Evolutionary conservation across 2,329 filamentous ascomycete species (phyloP), one percentile per base, ranked within the genome.

Genomic region (Rhexocercosporidium sp.): DNA sequence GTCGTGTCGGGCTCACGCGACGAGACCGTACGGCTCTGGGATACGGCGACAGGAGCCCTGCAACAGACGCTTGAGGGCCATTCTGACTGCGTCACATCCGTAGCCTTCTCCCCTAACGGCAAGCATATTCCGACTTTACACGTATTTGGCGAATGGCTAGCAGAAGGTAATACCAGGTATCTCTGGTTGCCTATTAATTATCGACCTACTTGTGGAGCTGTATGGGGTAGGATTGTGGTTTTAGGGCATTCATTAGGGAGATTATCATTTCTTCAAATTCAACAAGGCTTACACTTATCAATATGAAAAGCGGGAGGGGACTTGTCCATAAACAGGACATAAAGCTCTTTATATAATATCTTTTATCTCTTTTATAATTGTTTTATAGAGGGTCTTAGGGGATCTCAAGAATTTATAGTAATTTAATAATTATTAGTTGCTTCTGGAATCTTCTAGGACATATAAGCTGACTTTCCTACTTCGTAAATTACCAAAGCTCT

Each of bases 121-220:
- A 25, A 44, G 29, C 29, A 49, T 2, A 22, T 49, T 20, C 18
- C 3, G 3, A 46, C 41, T 18, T 59, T 65, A 59, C 16, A 44
- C 20, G 29, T 62, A 12, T 62, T 27, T n/a, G 31, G 39, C 1
- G 1, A 62, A 6, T 66, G 59, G 64, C 47, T 66, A 31, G 59
- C n/a, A 59, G 49, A 66, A 51, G 59, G 59, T 51, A 62, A 3
- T 37, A 51, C 57, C 31, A 62, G 44, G 9, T 5, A 39, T 51
- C 64, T 66, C 27, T 66, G 59, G 59, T 27, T 66, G 51, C 64
- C 64, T 62, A 29, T 37, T 51, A 25, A 37, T 62, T 66, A 66
- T 57, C 25, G 64, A 62, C 51, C 57, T 49, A 66, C 64, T 62
- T 62, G 59, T 62, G 12, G 49, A 62, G 59, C 59, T 66, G 29